These are phyloP conservation scores for Diospyros lotus DNA, from an alignment of 148 eudicot genomes.

Conservation along the genomic window DNA sequence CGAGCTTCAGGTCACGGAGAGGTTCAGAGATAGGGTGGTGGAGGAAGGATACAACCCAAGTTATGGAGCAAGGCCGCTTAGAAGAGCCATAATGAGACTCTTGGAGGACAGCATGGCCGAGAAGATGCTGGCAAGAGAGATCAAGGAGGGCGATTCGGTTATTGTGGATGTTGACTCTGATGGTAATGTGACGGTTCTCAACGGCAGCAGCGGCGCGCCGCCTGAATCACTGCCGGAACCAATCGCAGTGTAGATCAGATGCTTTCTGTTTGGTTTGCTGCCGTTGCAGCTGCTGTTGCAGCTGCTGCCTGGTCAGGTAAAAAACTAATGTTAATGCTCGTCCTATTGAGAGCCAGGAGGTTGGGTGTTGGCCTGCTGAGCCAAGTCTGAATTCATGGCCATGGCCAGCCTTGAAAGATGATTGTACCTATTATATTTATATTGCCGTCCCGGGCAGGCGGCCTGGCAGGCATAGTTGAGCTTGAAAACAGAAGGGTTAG, in stretches of 20 bases:
- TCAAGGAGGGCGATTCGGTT: slow-evolving; percentile 35
- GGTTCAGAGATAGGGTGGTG: slow-evolving; percentile 33
- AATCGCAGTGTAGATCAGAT: slow-evolving; percentile 14
- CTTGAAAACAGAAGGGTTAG: too few relatives aligned
- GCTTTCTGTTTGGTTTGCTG: neutral
- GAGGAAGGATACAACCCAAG: slow-evolving; percentile 41
- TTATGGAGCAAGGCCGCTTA: slow-evolving; percentile 46
- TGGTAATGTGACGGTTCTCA: slow-evolving; percentile 35
- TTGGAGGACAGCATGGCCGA: slow-evolving; percentile 45
- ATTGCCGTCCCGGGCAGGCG: too few relatives aligned
- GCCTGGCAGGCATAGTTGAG: too few relatives aligned
- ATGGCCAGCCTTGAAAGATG: too few relatives aligned
- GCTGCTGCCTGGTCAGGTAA: neutral
- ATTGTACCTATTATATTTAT: too few relatives aligned
- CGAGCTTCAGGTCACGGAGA: slow-evolving; percentile 35
- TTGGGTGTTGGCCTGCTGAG: too few relatives aligned
- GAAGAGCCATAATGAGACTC: slow-evolving; percentile 42
- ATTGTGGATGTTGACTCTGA: slow-evolving; percentile 32
- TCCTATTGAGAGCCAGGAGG: too few relatives aligned
- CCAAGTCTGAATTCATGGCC: too few relatives aligned
- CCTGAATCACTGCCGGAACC: slow-evolving; percentile 27
- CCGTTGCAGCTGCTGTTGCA: slow-evolving; percentile 1
- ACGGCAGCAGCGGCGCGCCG: slow-evolving; percentile 25
- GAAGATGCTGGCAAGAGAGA: slow-evolving; percentile 33
- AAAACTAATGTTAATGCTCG: too few relatives aligned